Conservation (phyloP, 495 filamentous ascomycete species). For the Jackrogersella multiformis region DNA sequence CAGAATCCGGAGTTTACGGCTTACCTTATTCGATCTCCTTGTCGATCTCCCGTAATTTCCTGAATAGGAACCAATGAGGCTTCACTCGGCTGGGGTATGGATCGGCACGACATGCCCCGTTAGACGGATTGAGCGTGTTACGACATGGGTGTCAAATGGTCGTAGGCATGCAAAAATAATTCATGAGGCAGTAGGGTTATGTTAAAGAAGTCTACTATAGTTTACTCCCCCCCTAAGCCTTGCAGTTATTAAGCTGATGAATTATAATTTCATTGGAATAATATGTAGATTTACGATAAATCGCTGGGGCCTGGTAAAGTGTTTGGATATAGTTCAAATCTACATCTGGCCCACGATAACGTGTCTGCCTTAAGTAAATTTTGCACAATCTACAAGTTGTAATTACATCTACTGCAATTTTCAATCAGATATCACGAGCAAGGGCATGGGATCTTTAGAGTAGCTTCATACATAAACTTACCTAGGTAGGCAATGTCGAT, state of each 20-base stretch:
- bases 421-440: not conserved
- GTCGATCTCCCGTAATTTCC: conserved; percentile 5
- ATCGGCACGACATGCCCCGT: not conserved
- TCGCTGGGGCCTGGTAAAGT: not conserved
- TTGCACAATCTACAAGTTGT: not conserved
- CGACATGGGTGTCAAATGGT: not conserved
- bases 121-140: not conserved
- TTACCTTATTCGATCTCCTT: not conserved
- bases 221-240: too few relatives aligned
- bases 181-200: too few relatives aligned
- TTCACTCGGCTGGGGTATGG: not conserved
- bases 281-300: not conserved
- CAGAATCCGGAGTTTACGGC: not conserved
- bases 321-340: not conserved
- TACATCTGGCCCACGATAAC: not conserved
- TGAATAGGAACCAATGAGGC: not conserved
- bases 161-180: not conserved
- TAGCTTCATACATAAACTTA: not conserved
- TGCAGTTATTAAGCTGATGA: too few relatives aligned
- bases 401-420: not conserved
- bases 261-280: too few relatives aligned
- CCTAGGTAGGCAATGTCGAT: too few relatives aligned
- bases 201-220: too few relatives aligned
- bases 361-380: not conserved
- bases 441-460: not conserved